Evolutionary conservation across 768 basidiomycete genomes (phyloP).

Genomic region (Cantharellus cinnabarinus): DNA sequence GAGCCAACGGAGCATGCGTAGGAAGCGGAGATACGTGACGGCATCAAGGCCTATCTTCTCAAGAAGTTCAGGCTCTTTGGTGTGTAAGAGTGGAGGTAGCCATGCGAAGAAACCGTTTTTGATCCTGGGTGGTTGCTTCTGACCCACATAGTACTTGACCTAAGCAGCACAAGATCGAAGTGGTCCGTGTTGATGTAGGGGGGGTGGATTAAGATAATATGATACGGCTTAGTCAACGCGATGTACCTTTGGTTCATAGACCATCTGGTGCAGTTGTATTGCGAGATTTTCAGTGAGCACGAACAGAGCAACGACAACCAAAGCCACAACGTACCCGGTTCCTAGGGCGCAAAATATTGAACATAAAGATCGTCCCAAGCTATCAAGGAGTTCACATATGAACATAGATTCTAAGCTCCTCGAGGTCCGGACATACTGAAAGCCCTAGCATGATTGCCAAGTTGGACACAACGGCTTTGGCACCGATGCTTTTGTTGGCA

Average conservation of each 20-base stretch:
- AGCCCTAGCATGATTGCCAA: background rate
- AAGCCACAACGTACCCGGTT: constrained; percentile 41
- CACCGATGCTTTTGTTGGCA: background rate
- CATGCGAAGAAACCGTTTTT: constrained; percentile 72
- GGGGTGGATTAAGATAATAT: background rate
- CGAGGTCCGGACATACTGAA: background rate
- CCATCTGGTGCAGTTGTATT: constrained; percentile 28
- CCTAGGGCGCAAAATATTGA: constrained; percentile 72
- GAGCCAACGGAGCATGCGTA: constrained; percentile 59
- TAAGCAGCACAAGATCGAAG: constrained; percentile 7
- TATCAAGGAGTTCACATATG: constrained; percentile 1
- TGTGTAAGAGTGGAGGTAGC: constrained; percentile 66
- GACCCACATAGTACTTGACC: constrained; percentile 64
- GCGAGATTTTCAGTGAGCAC: background rate
- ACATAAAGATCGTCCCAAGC: constrained; percentile 23
- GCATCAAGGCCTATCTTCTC: constrained; percentile 85
- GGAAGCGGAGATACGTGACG: constrained; percentile 78
- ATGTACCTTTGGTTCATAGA: constrained; percentile 69
- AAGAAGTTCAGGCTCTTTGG: constrained; percentile 75
- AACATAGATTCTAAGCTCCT: background rate
- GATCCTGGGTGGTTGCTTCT: constrained; percentile 57
- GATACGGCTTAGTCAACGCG: background rate
- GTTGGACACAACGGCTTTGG: background rate
- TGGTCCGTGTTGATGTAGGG: background rate
- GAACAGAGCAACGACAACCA: background rate